phyloP scores from a whole-genome alignment of 805 yeast species.

The Saccharomyces eubayanus region DNA sequence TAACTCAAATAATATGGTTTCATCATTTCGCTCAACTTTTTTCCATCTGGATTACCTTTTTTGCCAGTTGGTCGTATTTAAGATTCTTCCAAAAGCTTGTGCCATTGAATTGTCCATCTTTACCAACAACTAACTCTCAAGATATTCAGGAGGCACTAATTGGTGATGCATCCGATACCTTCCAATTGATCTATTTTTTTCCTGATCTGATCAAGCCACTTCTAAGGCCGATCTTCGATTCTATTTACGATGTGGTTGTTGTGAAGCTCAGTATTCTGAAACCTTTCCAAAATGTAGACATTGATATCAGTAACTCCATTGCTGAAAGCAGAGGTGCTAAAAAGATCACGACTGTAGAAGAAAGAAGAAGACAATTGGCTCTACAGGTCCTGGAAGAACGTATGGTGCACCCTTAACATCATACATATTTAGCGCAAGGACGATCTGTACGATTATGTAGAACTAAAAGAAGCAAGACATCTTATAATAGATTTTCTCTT shows the following conservation, averaged over 20 bases:
- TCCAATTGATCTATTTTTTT: constrained; percentile 75
- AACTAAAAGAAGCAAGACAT: too few species aligned
- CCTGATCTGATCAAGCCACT: constrained; percentile 52
- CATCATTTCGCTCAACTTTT: constrained; percentile 41
- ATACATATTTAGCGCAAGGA: too few species aligned
- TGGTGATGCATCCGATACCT: constrained; percentile 89
- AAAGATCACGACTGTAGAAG: constrained; percentile 40
- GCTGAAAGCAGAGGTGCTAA: constrained; percentile 48
- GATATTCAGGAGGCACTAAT: constrained; percentile 31
- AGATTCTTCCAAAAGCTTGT: constrained; percentile 69
- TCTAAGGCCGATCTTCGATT: constrained; percentile 44
- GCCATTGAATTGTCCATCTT: constrained; percentile 10
- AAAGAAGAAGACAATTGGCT: constrained; percentile 71
- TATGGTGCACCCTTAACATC: constrained; percentile 21
- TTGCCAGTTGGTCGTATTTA: constrained; percentile 66
- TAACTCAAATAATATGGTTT: constrained; percentile 25
- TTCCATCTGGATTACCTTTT: constrained; percentile 52
- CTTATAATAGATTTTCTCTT: too few species aligned
- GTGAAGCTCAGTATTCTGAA: constrained; percentile 41
- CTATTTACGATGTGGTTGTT: constrained; percentile 32
- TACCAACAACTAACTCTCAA: constrained; percentile 17
- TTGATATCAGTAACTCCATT: constrained; percentile 66
- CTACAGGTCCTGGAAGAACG: constrained; percentile 66
- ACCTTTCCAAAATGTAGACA: constrained; percentile 58
- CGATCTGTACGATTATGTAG: too few species aligned